Evolutionary conservation across 225 moss, liverwort and hornwort genomes (phyloP), one percentile per base, ranked within the genome.

Genomic region (Bryum argenteum): DNA sequence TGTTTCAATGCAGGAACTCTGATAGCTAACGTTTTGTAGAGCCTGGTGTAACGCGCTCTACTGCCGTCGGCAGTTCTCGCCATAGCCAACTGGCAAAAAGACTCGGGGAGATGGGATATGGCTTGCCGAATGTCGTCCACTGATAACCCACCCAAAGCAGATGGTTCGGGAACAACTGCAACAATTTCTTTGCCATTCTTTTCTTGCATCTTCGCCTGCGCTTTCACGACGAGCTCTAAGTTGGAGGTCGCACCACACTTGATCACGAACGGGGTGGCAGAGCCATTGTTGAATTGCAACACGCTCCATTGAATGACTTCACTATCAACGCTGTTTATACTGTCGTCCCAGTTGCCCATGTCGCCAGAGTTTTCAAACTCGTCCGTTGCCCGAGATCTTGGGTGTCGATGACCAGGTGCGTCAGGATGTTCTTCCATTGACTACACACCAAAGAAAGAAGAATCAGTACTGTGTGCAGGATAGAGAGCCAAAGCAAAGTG

Each of bases 241-340:
- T 78, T 87, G 51, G 98, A 89, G 22, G 94, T 99, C 48, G 94
- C 98, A 52, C 98, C 98, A 66, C 98, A 99, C 82, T 99, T 99
- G 45, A 99, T 85, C 44, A 99, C 92, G 64, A 99, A 84, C 21
- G 98, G 94, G 9, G 85, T 77, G 21, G 94, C 81, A 45, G 91
- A 88, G n/a, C 89, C 94, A 48, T 94, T 94, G 65, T 99, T 99
- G 74, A 99, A 99, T 64, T 99, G 98, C 63, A 99, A 78, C 10
- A 99, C 94, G 79, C 91, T 99, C 98, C 98, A 99, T 61, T 99
- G 92, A 58, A 99, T 91, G 21, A 94, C 84, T 80, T 93, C 98
- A 16, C 85, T 86, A 61, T 92, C 94, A n/a, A 84, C 84, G 28
- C 55, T 67, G 65, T 69, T 79, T 45, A 53, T 56, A 72, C 77